phyloP scores from a whole-genome alignment of 2,329 filamentous ascomycete species.

The Harringtonia aguacate region DNA sequence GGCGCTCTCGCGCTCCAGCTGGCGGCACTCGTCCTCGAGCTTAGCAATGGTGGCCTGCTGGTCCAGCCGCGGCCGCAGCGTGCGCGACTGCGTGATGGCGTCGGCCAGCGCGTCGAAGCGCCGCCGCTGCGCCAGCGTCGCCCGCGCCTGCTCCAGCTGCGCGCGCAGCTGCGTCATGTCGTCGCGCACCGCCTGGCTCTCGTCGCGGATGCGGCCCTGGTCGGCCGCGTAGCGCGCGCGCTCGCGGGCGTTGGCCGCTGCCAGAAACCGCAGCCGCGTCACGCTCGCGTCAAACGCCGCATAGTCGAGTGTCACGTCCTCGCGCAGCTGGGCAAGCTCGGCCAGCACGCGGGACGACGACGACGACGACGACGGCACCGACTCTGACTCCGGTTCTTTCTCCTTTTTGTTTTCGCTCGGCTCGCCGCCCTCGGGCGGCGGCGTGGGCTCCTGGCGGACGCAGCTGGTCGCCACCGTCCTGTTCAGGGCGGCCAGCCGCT shows the following conservation, averaged over 20 bases:
- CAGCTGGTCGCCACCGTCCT: constrained; percentile 43
- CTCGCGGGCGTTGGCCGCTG: constrained; percentile 72
- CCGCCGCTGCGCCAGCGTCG: constrained; percentile 67
- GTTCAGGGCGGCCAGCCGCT: constrained; percentile 61
- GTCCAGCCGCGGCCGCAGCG: constrained; percentile 75
- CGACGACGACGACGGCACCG: constrained; percentile 26
- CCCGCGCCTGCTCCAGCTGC: constrained; percentile 68
- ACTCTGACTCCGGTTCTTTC: constrained; percentile 13
- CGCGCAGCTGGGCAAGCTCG: constrained; percentile 58
- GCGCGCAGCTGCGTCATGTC: constrained; percentile 61
- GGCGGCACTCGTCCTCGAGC: constrained; percentile 77
- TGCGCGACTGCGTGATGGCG: constrained; percentile 70
- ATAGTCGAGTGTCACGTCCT: constrained; percentile 82
- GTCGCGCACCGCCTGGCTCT: constrained; percentile 66
- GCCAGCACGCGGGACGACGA: constrained; percentile 14
- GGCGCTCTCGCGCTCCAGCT: constrained; percentile 74
- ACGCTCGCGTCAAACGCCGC: constrained; percentile 80
- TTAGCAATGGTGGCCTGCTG: constrained; percentile 69
- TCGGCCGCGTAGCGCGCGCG: constrained; percentile 73
- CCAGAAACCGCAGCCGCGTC: constrained; percentile 76
- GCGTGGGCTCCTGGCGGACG: constrained; percentile 48
- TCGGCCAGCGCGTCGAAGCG: constrained; percentile 82
- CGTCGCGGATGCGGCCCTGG: constrained; percentile 66
- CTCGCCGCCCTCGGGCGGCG: constrained; percentile 45
- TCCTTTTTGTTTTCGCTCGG: constrained; percentile 11